These are phyloP conservation scores for Crotalaria pallida DNA, from an alignment of 306 rosid species.

Conservation along the genomic window DNA sequence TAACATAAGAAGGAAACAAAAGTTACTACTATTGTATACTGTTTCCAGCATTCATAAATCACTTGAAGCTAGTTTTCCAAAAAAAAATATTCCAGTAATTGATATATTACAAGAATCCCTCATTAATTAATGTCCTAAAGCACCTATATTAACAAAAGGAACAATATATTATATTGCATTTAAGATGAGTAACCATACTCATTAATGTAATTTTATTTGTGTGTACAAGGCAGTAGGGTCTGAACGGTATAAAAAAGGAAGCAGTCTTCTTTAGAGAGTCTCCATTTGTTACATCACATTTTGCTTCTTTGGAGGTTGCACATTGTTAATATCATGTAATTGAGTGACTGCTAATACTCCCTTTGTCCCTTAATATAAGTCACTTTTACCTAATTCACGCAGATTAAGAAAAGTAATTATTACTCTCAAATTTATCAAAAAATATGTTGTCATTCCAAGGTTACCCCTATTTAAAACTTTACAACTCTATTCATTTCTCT, in stretches of 20 bases:
- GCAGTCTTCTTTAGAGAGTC: neutral
- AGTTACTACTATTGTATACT: neutral
- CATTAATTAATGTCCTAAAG: neutral
- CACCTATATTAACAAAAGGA: conserved; percentile 4
- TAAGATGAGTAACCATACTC: neutral
- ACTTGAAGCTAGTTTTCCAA: neutral
- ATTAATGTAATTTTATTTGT: neutral
- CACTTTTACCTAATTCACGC: too few relatives aligned
- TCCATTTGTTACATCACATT: neutral
- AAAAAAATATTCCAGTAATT: neutral
- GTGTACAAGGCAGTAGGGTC: neutral
- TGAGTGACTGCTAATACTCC: conserved; percentile 1
- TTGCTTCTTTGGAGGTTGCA: conserved; percentile 8
- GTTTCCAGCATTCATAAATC: conserved; percentile 2
- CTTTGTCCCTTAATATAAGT: too few relatives aligned
- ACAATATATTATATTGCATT: neutral
- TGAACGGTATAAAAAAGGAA: conserved; percentile 7
- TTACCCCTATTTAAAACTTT: too few relatives aligned
- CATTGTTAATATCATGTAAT: conserved; percentile 6
- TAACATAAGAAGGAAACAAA: too few relatives aligned
- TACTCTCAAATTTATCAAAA: too few relatives aligned
- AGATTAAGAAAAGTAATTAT: too few relatives aligned
- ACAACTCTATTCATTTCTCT: too few relatives aligned
- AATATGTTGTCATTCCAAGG: too few relatives aligned
- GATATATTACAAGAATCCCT: neutral